Base-by-base conservation (phyloP, 768 basidiomycete genomes). In the Kondoa subrosea region DNA sequence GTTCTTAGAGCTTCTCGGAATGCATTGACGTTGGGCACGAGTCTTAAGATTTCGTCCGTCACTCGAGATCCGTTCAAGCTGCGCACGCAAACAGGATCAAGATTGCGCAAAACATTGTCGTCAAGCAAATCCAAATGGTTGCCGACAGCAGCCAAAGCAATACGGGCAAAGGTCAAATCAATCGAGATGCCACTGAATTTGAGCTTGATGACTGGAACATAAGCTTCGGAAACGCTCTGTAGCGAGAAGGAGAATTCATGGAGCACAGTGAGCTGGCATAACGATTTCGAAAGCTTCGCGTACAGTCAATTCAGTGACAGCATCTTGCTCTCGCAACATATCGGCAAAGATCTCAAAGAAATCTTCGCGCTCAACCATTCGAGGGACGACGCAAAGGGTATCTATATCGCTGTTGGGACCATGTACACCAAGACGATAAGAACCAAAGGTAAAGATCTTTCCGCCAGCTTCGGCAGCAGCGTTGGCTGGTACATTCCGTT, bases 391-490 rank as follows among this genome's bases (percentile, higher is more conserved):
- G 75, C 90, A 88, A 26, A 99, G 80, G n/a, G 92, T 95, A 80
- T 99, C 95, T 76, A 99, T 96, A 83, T 99, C 93, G 62, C 87
- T 82, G 1, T 89, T 88, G 34, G 93, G 95, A 15, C 89, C 90
- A 77, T 97, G 95, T 26, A 97, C 95, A 68, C 95, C 95, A 62
- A 99, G 80, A 73, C 95, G 87, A 81, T 96, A 97, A 64, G 92
- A 96, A 56, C 95, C 95, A 77, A 93, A 99, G 4, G 95, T 97
- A 77, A 91, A 99, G 76, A 99, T 97, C 81, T 97, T 93, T 71
- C 92, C 95, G 64, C 95, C 95, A 66, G 95, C 90, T 61, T 88
- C 85, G 64, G 79, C 83, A 8, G 93, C 92, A 1, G 89, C 87
- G 25, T 86, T 78, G 71, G 96, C 91, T 32, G 91, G 92, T 59